Evolutionary conservation across 2,329 filamentous ascomycete genomes (phyloP).

Genomic region (Teratosphaeria viscida): DNA sequence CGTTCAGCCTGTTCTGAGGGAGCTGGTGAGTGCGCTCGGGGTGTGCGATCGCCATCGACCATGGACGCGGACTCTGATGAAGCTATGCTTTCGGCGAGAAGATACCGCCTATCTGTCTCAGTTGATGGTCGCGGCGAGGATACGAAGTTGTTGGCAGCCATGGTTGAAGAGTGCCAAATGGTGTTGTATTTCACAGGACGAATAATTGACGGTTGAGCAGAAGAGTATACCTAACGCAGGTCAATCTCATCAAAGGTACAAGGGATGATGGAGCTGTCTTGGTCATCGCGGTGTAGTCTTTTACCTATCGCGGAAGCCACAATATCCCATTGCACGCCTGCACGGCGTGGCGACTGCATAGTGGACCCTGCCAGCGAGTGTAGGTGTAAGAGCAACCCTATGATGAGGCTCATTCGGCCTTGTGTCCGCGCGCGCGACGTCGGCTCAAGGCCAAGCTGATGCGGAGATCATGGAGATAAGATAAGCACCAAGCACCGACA

Average conservation of each 20-base stretch:
- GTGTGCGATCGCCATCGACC: constrained; percentile 35
- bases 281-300: background rate
- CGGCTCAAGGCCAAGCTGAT: background rate
- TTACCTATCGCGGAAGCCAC: background rate
- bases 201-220: background rate
- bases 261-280: background rate
- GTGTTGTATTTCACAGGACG: background rate
- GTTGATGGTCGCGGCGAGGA: constrained; percentile 2
- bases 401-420: background rate
- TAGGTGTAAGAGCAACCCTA: background rate
- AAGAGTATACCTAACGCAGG: background rate
- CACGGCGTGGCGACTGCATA: background rate
- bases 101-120: constrained; percentile 29
- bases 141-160: background rate
- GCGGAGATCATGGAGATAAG: background rate
- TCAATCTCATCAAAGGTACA: background rate
- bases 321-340: background rate
- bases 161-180: background rate
- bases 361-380: background rate
- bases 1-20: background rate
- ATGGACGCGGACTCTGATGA: constrained; percentile 8
- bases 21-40: constrained; percentile 9
- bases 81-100: constrained; percentile 9
- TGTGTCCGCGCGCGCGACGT: background rate
- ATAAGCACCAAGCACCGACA: background rate